Evolutionary conservation across 192 early-diverging fungal species (phyloP).

Genomic region (Linnemannia zychae): DNA sequence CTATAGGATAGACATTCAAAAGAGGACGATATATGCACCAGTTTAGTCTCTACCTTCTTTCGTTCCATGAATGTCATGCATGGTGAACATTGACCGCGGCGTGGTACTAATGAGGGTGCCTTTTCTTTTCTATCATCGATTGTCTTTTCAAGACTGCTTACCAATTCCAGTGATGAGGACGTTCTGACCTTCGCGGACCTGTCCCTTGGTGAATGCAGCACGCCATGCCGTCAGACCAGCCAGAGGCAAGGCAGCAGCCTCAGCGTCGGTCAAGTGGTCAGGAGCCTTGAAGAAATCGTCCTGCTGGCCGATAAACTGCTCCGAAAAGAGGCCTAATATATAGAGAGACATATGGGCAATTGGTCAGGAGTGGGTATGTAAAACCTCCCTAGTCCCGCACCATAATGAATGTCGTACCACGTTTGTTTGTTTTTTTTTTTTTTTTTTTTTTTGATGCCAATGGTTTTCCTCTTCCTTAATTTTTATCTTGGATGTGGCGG

Average conservation of each 20-base stretch:
- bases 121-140: not conserved
- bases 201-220: conserved; percentile 68
- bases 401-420: not conserved
- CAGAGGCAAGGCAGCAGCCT: conserved; percentile 74
- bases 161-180: conserved; percentile 77
- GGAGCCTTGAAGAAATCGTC: conserved; percentile 63
- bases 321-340: conserved; percentile 4
- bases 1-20: not conserved
- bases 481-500: not conserved
- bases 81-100: not conserved
- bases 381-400: not conserved
- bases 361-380: not conserved
- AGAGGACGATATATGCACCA: not conserved
- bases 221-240: conserved; percentile 71
- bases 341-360: not conserved
- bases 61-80: conserved; percentile 5
- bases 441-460: not conserved
- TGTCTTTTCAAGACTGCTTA: conserved; percentile 4
- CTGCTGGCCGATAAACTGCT: conserved; percentile 5
- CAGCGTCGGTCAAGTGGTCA: conserved; percentile 62
- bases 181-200: conserved; percentile 59
- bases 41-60: not conserved
- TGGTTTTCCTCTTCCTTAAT: not conserved
- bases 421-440: not conserved
- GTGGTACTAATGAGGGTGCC: not conserved